Evolutionary conservation across 306 rosid genomes (phyloP), one percentile per base, ranked within the genome.

Genomic region (Crotalaria pallida): DNA sequence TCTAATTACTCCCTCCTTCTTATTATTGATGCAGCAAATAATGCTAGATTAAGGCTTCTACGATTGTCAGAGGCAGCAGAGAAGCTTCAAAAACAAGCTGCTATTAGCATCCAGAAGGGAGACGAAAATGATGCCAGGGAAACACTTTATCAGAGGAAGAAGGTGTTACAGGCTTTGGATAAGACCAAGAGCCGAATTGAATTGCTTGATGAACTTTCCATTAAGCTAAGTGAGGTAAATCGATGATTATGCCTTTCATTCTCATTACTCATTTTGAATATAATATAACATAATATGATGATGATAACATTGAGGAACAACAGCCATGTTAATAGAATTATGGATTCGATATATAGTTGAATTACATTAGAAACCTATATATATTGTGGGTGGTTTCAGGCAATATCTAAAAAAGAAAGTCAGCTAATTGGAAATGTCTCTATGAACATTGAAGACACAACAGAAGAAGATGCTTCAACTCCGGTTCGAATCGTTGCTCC

Each of bases 31-130:
- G 40, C 80, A 94, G 98, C 97, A 45, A 88, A 81, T 67, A 91
- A 71, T 84, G 97, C 97, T 48, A 88, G 98, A 69, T 48, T 75
- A 68, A 91, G 96, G 83, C 88, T 94, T 40, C 65, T 90, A 67
- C 86, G 97, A 13, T 81, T 94, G 75, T 90, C 98, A 29, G 97
- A 90, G 76, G 90, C 97, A 34, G 98, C 98, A n/a, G 96, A 94
- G 82, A 90, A 94, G 72, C 90, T 94, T 59, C 76, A 78, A 74
- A 84, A 82, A 57, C 96, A 91, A 80, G 98, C 98, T 33, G 89
- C 95, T 53, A 50, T 84, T 58, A 85, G 74, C 53, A 82, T 88
- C 64, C 91, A 70, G 33, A 84, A 70, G 29, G 96, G 97, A 80
- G 84, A 84, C 73, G 98, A 94, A 70, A 71, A 83, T 69, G 88